Percentiles rank a stretch among this genome's conserved stretches.
Conservation (phyloP, 257 asterid genomes). For the Ligustrum vulgare region DNA sequence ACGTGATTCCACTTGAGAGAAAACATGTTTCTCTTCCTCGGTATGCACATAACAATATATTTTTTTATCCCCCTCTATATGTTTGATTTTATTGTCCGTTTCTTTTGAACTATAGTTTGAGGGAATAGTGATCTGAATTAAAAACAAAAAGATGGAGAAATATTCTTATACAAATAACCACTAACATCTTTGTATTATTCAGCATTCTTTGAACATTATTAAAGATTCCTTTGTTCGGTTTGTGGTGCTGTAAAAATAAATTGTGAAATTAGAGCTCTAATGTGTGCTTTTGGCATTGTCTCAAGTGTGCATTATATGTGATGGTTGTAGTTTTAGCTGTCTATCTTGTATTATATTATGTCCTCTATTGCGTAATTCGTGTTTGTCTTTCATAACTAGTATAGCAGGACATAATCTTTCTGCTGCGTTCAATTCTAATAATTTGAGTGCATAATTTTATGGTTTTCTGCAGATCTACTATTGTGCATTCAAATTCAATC, state of each 20-base stretch:
- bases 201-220: background rate
- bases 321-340: background rate
- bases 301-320: background rate
- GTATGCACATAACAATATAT: slow-evolving; percentile 33
- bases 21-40: slow-evolving; percentile 88
- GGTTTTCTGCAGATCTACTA: slow-evolving; percentile 52
- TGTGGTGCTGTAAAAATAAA: background rate
- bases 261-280: background rate
- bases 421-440: background rate
- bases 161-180: background rate
- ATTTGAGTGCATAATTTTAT: background rate
- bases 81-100: background rate
- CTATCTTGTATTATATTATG: background rate
- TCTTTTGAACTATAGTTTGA: background rate
- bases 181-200: background rate
- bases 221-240: background rate
- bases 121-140: background rate
- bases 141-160: background rate
- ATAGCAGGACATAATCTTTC: background rate
- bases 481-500: slow-evolving; percentile 62
- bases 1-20: slow-evolving; percentile 59
- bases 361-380: background rate
- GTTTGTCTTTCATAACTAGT: background rate
- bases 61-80: background rate
- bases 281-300: background rate